phyloP scores from a whole-genome alignment of 305 asterid genomes.

The Petunia hybrid region DNA sequence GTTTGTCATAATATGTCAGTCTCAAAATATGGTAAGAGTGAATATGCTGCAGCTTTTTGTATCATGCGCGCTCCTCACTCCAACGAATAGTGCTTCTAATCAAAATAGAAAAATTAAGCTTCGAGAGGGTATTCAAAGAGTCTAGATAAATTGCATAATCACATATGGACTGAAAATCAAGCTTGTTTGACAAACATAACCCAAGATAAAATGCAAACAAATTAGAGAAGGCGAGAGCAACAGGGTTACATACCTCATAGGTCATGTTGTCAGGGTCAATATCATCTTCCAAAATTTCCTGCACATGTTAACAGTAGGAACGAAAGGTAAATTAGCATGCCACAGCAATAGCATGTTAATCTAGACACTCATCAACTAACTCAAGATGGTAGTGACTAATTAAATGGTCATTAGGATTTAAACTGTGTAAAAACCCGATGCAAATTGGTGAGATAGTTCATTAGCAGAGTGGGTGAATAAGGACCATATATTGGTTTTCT shows the following conservation, averaged over 20 bases:
- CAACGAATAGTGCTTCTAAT: neutral
- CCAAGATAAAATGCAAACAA: conserved; percentile 1
- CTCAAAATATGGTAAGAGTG: neutral
- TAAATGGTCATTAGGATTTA: neutral
- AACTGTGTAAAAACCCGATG: neutral
- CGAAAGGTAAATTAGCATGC: conserved; percentile 16
- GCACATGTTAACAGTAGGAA: conserved; percentile 39
- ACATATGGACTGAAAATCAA: neutral
- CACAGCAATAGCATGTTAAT: neutral
- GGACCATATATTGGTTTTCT: neutral
- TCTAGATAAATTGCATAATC: neutral
- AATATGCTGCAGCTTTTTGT: neutral
- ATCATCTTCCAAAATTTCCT: conserved; percentile 77
- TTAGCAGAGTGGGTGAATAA: neutral
- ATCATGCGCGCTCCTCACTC: neutral
- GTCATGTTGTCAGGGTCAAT: conserved; percentile 89
- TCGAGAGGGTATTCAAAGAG: neutral
- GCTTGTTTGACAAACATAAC: conserved; percentile 5
- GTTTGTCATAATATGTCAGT: neutral
- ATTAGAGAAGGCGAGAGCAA: neutral
- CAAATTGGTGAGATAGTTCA: neutral
- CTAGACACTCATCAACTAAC: neutral
- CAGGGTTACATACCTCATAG: conserved; percentile 60
- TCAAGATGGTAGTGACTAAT: neutral
- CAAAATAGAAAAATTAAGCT: neutral